A percentile compares a stretch with the other conserved stretches of the same genome.
phyloP scores from a whole-genome alignment of 2,329 filamentous ascomycete species.

The Didymellaceae sp. region DNA sequence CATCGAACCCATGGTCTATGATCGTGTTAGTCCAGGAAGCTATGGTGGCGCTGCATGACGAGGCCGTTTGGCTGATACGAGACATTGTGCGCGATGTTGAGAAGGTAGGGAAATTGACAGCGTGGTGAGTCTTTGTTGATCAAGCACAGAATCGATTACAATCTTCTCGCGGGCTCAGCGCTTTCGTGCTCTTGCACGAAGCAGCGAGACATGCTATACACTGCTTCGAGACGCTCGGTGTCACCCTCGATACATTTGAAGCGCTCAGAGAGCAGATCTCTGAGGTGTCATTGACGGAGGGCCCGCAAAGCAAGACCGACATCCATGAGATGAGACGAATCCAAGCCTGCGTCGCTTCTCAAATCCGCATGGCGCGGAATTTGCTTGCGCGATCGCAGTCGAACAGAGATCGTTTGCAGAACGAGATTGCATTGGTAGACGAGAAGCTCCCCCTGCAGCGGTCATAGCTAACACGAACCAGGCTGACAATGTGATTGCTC shows the following conservation, averaged over 20 bases:
- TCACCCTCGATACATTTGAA: conserved; percentile 15
- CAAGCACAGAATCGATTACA: conserved; percentile 10
- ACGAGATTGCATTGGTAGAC: conserved; percentile 28
- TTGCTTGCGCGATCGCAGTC: conserved; percentile 18
- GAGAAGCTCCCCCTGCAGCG: neutral
- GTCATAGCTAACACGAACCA: conserved; percentile 9
- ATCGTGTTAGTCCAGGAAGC: conserved; percentile 23
- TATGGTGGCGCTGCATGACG: conserved; percentile 19
- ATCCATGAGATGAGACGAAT: neutral
- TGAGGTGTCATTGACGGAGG: too few species aligned
- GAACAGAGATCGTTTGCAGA: conserved; percentile 27
- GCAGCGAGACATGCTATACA: conserved; percentile 25
- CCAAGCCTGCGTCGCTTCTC: conserved; percentile 8
- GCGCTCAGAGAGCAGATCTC: too few species aligned
- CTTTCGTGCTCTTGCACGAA: conserved; percentile 24
- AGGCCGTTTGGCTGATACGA: conserved; percentile 24
- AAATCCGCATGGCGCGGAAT: conserved; percentile 20
- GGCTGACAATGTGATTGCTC: conserved; percentile 28
- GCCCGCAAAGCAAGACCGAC: neutral
- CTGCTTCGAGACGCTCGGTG: conserved; percentile 20
- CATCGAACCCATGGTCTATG: conserved; percentile 16
- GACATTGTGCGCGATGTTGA: conserved; percentile 22
- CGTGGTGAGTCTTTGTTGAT: too few species aligned
- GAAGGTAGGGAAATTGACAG: too few species aligned
- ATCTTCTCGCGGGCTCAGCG: neutral